Evolutionary conservation across 192 early-diverging fungal genomes (phyloP), one percentile per base, ranked within the genome.

Genomic region (Dissophora globulifera): DNA sequence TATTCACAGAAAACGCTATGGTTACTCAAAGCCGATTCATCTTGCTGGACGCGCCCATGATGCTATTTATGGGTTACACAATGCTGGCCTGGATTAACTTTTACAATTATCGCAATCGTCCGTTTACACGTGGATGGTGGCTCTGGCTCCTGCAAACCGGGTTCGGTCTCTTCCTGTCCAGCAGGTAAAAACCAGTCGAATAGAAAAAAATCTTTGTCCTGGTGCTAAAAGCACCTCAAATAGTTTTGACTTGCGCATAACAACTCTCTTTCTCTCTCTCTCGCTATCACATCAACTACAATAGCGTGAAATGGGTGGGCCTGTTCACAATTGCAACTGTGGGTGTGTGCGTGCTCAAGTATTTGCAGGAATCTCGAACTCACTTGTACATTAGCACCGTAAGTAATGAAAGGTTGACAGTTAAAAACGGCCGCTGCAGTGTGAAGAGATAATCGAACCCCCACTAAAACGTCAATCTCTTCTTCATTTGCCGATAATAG

Each of bases 271-370:
- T 45, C 16, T 55, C 22, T 40, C 20, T 55, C 12, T 55, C 11
- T 55, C 22, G 33, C 40, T 55, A 20, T 41, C 16, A n/a, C n/a
- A 38, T 20, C 5, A 11, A 20, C 26, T 32, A 13, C 40, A 22
- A 26, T 52, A 90, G 96, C 60, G 89, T 92, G 78, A 99, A 99
- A 76, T 94, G 94, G 94, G 95, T 98, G 30, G 97, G 97, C 4
- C 78, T 98, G 31, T 94, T 99, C 67, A 89, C 92, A 0, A 86
- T 98, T 48, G 92, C 90, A 5, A 84, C 90, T 4, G 82, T 99
- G 53, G 96, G 96, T 15, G 67, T 93, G 40, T 93, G 92, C 32
- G 92, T 91, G 0, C 58, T 97, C 51, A 87, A 90, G 63, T 93
- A 96, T 47, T 76, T 98, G 22, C 97, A 95, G 92, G 84, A 91